These are phyloP conservation scores for Cladophialophora psammophila DNA, from an alignment of 2,329 filamentous ascomycete genomes.

Conservation along the genomic window DNA sequence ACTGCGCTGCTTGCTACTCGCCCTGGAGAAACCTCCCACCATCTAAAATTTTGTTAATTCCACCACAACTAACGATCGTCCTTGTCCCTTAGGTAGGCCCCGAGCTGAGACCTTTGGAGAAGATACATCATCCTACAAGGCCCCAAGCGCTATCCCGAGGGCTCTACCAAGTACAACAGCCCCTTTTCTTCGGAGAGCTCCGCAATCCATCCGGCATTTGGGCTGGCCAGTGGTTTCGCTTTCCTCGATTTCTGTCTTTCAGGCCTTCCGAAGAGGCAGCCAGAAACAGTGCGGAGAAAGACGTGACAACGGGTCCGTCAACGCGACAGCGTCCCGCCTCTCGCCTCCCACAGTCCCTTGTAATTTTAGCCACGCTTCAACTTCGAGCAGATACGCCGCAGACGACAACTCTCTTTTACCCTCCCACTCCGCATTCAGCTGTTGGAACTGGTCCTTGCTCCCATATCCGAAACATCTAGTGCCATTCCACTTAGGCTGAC, in stretches of 20 bases:
- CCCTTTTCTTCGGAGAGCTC: neutral
- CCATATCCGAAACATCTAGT: conserved; percentile 8
- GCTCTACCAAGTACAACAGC: neutral
- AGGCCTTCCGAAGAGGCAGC: neutral
- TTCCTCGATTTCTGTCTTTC: neutral
- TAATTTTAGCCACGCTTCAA: conserved; percentile 20
- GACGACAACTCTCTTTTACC: neutral
- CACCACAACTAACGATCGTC: neutral
- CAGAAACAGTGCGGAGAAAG: conserved; percentile 3
- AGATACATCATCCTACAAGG: neutral
- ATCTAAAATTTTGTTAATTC: neutral
- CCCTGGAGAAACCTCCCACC: neutral
- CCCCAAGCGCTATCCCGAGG: neutral
- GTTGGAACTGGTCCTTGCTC: neutral
- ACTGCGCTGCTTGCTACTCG: neutral
- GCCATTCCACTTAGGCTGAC: neutral
- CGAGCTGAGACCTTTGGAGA: conserved; percentile 4
- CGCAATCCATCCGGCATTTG: neutral
- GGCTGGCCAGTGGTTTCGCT: neutral
- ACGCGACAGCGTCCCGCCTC: neutral
- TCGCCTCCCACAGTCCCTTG: conserved; percentile 4
- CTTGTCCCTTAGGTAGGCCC: neutral
- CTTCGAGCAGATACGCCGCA: neutral
- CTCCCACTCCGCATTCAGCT: conserved; percentile 6
- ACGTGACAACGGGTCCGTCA: neutral